Evolutionary conservation across 202 grass and related monocot genomes (phyloP).

Genomic region (Musa balbisiana): DNA sequence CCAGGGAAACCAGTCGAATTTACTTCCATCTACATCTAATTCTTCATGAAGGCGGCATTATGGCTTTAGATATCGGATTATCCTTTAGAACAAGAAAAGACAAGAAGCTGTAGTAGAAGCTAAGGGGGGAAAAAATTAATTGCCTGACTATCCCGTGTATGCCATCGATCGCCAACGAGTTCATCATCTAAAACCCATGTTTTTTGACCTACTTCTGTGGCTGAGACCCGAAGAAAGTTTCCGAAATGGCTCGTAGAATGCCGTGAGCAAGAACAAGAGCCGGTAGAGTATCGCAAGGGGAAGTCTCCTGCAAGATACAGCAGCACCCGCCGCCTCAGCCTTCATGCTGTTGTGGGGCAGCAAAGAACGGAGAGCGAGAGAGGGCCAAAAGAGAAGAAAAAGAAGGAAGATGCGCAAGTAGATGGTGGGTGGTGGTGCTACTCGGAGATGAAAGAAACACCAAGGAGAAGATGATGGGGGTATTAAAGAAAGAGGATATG

Average conservation of each 20-base stretch:
- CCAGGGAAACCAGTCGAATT: neutral
- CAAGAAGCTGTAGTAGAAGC: neutral
- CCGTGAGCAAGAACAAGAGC: neutral
- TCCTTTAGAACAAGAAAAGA: neutral
- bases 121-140: neutral
- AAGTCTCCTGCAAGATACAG: no score
- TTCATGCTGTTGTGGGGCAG: neutral
- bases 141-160: conserved; percentile 15
- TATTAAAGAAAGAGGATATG: neutral
- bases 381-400: neutral
- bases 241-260: neutral
- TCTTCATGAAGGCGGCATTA: neutral
- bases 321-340: neutral
- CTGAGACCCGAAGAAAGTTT: neutral
- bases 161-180: neutral
- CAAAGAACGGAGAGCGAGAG: neutral
- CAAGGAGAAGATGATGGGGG: neutral
- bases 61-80: neutral
- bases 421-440: neutral
- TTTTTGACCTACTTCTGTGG: neutral
- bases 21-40: neutral
- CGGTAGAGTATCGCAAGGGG: neutral
- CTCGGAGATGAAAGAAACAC: neutral
- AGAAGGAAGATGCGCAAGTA: neutral
- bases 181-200: neutral